Evolutionary conservation across 306 rosid species (phyloP).

Genomic region (Abrus precatorius): DNA sequence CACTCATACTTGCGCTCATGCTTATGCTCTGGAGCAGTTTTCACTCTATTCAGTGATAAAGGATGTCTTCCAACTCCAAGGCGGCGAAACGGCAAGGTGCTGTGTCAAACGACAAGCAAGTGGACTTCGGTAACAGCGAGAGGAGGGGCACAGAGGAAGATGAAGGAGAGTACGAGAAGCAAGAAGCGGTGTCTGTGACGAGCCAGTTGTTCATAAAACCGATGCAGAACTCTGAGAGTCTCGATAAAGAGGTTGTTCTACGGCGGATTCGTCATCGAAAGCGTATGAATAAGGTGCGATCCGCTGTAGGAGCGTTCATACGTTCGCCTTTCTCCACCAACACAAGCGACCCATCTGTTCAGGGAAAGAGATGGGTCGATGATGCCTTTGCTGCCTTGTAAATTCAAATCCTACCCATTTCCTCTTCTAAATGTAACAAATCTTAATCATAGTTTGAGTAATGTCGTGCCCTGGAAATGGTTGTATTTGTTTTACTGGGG

Average conservation of each 20-base stretch:
- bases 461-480: too few species aligned
- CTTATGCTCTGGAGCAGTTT: neutral
- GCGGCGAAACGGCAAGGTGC: constrained; percentile 20
- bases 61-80: constrained; percentile 43
- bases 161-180: constrained; percentile 21
- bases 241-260: constrained; percentile 51
- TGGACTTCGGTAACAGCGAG: neutral
- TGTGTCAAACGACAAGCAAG: constrained; percentile 30
- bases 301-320: constrained; percentile 38
- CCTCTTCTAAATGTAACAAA: neutral
- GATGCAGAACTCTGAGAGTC: neutral
- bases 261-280: constrained; percentile 57
- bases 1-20: neutral
- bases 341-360: constrained; percentile 2
- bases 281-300: constrained; percentile 47
- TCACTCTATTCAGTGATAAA: neutral
- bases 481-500: neutral
- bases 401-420: neutral
- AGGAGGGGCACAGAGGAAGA: constrained; percentile 35
- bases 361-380: constrained; percentile 44
- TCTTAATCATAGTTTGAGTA: neutral
- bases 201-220: constrained; percentile 48
- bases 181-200: constrained; percentile 35
- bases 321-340: constrained; percentile 36
- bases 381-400: constrained; percentile 58